Base-by-base conservation (phyloP, 768 basidiomycete species). In the Suillus variegatus region DNA sequence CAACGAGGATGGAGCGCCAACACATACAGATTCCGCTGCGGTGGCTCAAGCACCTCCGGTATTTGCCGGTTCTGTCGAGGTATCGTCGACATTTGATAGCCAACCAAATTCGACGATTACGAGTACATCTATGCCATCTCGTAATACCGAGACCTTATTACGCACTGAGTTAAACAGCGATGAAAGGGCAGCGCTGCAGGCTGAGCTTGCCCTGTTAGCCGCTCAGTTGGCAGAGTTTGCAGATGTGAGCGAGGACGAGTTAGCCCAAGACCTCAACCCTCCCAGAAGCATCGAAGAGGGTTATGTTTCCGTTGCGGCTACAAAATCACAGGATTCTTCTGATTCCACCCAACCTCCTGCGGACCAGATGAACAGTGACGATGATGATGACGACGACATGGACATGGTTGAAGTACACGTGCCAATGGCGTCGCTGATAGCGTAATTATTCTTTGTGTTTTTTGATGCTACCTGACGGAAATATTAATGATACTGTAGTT, bases 141-240 rank as follows among this genome's bases (percentile, higher is more conserved):
- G 62, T 28, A 44, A 67, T 32, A 36, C 47, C 61, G 68, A 66
- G 6, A 58, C 56, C 22, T 51, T 62, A 22, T 51, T 58, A 0
- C 57, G 68, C 43, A 64, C 71, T 36, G 74, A 74, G 46, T 74
- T 81, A 6, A 74, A 78, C 36, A 79, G 79, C 51, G 78, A 82
- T 62, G 80, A 84, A 55, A 82, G 92, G 20, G 90, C 91, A 43
- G 85, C 88, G 62, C 74, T 93, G 62, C 91, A 92, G 71, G 90
- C 88, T 1, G 89, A 89, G 68, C 80, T 93, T 52, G 90, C 87
- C 3, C 80, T 93, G 38, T 73, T 93, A 63, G 89, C 91, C 6
- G 88, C 87, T 0, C 92, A 93, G 71, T 73, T 93, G 32, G 84
- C 85, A 32, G 91, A 91, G 72, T 79, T 92, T 56, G 87, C 85